phyloP scores from a whole-genome alignment of 495 filamentous ascomycete genomes.

The Lepraria neglecta region DNA sequence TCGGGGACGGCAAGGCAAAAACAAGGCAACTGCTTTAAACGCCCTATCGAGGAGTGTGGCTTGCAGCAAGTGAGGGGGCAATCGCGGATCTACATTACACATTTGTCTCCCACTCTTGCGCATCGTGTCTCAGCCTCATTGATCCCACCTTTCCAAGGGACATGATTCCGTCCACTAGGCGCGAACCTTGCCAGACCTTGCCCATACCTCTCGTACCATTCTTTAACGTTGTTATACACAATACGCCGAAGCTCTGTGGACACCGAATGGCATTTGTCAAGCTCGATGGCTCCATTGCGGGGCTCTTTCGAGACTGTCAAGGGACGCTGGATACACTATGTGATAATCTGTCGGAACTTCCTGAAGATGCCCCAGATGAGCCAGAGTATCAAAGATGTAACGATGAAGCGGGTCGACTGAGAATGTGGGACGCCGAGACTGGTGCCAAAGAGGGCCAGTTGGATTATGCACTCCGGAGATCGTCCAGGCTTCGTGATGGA shows the following conservation, averaged over 20 bases:
- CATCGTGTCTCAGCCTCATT: no score
- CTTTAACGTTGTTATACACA: background rate
- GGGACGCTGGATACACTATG: background rate
- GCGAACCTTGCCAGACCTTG: background rate
- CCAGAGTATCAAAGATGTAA: background rate
- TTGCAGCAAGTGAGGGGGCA: background rate
- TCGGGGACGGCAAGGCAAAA: background rate
- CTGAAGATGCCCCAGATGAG: background rate
- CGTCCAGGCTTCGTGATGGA: slow-evolving; percentile 16
- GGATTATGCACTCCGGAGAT: slow-evolving; percentile 11
- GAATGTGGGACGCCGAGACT: slow-evolving; percentile 11
- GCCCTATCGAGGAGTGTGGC: background rate
- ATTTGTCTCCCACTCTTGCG: background rate
- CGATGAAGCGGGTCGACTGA: background rate
- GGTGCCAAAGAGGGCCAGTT: slow-evolving; percentile 8
- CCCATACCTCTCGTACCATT: background rate
- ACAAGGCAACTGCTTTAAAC: background rate
- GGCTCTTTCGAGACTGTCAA: background rate
- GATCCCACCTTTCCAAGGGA: no score
- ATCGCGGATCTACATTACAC: background rate
- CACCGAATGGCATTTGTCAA: background rate
- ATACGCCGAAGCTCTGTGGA: background rate
- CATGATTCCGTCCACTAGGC: no score
- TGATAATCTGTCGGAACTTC: background rate
- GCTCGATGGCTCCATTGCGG: background rate